Conservation (phyloP, 257 asterid genomes). For the Coffea canephora region DNA sequence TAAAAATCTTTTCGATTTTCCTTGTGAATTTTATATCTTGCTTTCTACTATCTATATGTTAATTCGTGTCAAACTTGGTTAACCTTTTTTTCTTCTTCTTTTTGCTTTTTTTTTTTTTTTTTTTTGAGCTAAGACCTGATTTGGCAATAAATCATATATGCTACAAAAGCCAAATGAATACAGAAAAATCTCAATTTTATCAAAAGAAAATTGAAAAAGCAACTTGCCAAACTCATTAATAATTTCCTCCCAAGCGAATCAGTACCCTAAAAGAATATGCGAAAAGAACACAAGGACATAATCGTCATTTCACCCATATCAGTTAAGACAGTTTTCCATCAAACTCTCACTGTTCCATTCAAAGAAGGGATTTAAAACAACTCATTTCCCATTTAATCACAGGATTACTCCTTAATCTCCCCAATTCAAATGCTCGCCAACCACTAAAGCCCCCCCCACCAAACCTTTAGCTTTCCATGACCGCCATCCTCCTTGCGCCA, state of each 20-base stretch:
- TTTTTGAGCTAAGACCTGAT: too few species aligned
- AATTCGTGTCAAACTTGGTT: too few species aligned
- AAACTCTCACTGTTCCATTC: background rate
- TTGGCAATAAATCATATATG: too few species aligned
- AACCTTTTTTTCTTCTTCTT: too few species aligned
- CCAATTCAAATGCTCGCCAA: background rate
- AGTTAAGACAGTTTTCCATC: background rate
- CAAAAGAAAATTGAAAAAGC: too few species aligned
- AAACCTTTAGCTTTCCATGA: background rate
- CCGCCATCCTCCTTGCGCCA: conserved; percentile 2
- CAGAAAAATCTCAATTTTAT: too few species aligned
- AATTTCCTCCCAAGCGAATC: background rate
- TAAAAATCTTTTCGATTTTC: too few species aligned
- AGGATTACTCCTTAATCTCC: background rate
- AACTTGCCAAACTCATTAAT: too few species aligned
- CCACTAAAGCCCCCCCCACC: background rate
- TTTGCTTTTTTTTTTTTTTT: too few species aligned
- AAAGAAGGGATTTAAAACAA: background rate
- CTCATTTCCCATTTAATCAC: background rate
- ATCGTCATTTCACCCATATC: background rate
- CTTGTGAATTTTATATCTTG: too few species aligned
- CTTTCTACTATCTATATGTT: too few species aligned
- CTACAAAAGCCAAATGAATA: too few species aligned
- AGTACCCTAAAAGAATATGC: conserved; percentile 4
- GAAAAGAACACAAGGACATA: background rate